Evolutionary conservation across 1,284 basidiomycete genomes (phyloP), one percentile per base, ranked within the genome.

Genomic region (Sutorius eximius): DNA sequence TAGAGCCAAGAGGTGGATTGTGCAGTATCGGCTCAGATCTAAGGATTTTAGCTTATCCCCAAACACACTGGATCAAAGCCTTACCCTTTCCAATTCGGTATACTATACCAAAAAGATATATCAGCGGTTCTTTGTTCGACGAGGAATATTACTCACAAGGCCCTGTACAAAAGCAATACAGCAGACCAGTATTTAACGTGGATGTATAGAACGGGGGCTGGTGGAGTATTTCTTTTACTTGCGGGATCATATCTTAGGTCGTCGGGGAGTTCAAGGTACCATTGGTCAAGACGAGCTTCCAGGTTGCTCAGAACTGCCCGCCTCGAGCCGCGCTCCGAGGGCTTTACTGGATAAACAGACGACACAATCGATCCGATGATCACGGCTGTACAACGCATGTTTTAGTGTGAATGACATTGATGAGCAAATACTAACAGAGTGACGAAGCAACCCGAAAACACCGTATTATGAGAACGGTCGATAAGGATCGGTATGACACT

Each of bases 121-220:
- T 61, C 27, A 65, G 33, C 12, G 27, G 27, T 4, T 37, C 37
- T 29, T 29, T 30, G 13, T 46, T 56, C 45, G 45, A 41, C 27
- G 20, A 51, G 41, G 45, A 49, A 30, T 43, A 27, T 10, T 29
- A 79, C 89, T 77, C 68, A 91, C 89, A 90, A 93, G 20, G 89
- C 89, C 38, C 92, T 82, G 70, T 93, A 83, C 32, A 93, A 76
- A 32, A 93, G 75, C 18, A 93, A 76, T 7, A 93, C 82, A 13
- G 87, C 80, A 11, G 82, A 83, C 81, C 89, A 91, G 68, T 93
- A 93, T 62, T 89, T 80, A 50, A 91, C 78, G 62, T 94, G 89
- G 32, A 93, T 74, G 46, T 84, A 78, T 22, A 93, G 67, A 29
- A 93, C 77, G 56, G 87, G 83, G 5, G 87, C 84, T 6, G 85